phyloP scores from a whole-genome alignment of 345 rosid genomes.

The Crucihimalaya himalaica region DNA sequence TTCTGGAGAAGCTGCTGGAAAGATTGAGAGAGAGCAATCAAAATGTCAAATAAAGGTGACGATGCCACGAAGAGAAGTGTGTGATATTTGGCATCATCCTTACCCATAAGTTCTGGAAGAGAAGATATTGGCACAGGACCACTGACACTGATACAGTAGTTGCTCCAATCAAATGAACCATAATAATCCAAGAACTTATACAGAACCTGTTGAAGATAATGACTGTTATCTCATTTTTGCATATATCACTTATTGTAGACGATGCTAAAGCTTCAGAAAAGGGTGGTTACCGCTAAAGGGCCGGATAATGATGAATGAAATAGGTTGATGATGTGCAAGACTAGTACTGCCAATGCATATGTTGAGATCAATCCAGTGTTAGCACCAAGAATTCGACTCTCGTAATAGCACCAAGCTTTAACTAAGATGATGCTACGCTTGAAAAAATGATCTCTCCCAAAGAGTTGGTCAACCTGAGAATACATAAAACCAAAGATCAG shows the following conservation, averaged over 20 bases:
- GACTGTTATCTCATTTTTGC: background rate
- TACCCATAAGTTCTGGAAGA: slow-evolving; percentile 60
- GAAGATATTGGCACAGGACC: slow-evolving; percentile 69
- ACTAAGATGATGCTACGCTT: slow-evolving; percentile 75
- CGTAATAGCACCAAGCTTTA: slow-evolving; percentile 97
- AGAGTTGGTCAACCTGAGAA: slow-evolving; percentile 63
- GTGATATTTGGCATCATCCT: slow-evolving; percentile 21
- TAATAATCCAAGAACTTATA: slow-evolving; percentile 73
- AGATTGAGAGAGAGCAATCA: background rate
- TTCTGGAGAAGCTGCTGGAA: slow-evolving; percentile 37
- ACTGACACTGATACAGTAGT: slow-evolving; percentile 52
- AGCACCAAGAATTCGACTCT: slow-evolving; percentile 92
- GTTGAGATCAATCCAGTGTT: slow-evolving; percentile 83
- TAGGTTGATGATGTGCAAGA: slow-evolving; percentile 69
- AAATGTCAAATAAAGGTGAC: background rate
- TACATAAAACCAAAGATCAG: slow-evolving; percentile 2
- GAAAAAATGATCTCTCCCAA: slow-evolving; percentile 78
- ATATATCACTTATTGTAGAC: slow-evolving; percentile 6
- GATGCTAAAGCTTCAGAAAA: slow-evolving; percentile 24
- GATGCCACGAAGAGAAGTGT: background rate
- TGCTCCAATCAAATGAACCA: slow-evolving; percentile 84
- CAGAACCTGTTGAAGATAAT: slow-evolving; percentile 51
- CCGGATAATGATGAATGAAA: slow-evolving; percentile 68
- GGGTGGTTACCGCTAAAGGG: slow-evolving; percentile 69
- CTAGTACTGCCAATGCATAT: slow-evolving; percentile 78